phyloP scores from a whole-genome alignment of 306 rosid genomes.

The Quercus aquifolioides region DNA sequence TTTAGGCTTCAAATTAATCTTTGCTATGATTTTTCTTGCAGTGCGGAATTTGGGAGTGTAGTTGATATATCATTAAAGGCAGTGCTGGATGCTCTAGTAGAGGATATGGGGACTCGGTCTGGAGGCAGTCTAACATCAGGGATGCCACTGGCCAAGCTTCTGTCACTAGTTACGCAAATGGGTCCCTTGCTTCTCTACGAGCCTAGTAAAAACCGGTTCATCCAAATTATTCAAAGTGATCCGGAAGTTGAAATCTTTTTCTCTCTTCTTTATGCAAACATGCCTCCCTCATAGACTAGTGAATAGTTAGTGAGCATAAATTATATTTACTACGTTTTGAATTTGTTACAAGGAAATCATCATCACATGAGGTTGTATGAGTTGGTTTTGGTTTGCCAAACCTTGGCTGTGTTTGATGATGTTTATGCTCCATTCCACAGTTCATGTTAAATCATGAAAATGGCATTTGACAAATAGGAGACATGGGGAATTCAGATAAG shows the following conservation, averaged over 20 bases:
- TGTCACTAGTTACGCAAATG: constrained; percentile 73
- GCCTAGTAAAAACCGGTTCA: constrained; percentile 66
- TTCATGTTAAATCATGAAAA: neutral
- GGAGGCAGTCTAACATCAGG: constrained; percentile 53
- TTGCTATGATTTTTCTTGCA: constrained; percentile 20
- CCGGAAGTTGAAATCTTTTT: constrained; percentile 82
- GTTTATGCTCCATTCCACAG: neutral
- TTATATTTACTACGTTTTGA: constrained; percentile 15
- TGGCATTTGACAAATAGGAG: too few species aligned
- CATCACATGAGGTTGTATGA: constrained; percentile 12
- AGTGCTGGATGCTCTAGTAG: constrained; percentile 53
- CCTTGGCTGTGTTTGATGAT: neutral
- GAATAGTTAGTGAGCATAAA: constrained; percentile 25
- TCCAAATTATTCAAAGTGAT: constrained; percentile 45
- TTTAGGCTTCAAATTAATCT: neutral
- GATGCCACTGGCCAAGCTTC: constrained; percentile 62
- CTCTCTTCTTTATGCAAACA: constrained; percentile 79
- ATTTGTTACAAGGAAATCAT: constrained; percentile 30
- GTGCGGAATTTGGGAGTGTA: constrained; percentile 66
- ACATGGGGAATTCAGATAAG: too few species aligned
- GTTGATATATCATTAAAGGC: constrained; percentile 58
- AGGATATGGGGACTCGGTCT: constrained; percentile 49
- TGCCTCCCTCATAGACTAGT: constrained; percentile 44
- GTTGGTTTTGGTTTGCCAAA: neutral
- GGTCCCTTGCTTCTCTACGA: constrained; percentile 75